Conservation (phyloP, 805 yeast species). For the Lipomyces chichibuensis region DNA sequence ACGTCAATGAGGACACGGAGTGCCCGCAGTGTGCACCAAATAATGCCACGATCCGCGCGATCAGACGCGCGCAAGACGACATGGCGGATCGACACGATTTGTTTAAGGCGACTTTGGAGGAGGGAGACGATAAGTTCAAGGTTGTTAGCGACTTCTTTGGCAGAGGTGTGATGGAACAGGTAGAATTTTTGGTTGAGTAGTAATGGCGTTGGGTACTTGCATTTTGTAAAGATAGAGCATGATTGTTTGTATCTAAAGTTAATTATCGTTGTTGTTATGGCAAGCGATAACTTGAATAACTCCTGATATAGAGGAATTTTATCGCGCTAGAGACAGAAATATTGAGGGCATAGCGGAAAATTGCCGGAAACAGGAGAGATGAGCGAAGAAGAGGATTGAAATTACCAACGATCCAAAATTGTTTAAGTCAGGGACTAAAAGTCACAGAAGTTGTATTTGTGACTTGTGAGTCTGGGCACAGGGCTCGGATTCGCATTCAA, state of each 20-base stretch:
- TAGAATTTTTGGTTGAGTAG: constrained; percentile 26
- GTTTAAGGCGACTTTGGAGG: constrained; percentile 59
- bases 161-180: constrained; percentile 74
- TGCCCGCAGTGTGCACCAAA: constrained; percentile 84
- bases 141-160: constrained; percentile 82
- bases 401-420: no score
- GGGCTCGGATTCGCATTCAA: no score
- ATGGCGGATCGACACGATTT: constrained; percentile 64
- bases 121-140: constrained; percentile 64
- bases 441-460: no score
- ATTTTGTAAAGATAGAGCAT: neutral
- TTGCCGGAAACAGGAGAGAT: no score
- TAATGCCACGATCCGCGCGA: constrained; percentile 62
- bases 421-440: no score
- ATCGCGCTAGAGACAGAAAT: no score
- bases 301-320: no score
- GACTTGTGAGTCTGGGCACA: no score
- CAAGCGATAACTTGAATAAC: neutral
- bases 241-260: neutral
- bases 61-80: constrained; percentile 62
- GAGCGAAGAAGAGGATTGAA: no score
- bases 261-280: no score
- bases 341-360: no score
- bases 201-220: constrained; percentile 3
- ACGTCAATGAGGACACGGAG: constrained; percentile 39